Evolutionary conservation across 306 rosid species (phyloP).

Genomic region (Citrullus amarus): DNA sequence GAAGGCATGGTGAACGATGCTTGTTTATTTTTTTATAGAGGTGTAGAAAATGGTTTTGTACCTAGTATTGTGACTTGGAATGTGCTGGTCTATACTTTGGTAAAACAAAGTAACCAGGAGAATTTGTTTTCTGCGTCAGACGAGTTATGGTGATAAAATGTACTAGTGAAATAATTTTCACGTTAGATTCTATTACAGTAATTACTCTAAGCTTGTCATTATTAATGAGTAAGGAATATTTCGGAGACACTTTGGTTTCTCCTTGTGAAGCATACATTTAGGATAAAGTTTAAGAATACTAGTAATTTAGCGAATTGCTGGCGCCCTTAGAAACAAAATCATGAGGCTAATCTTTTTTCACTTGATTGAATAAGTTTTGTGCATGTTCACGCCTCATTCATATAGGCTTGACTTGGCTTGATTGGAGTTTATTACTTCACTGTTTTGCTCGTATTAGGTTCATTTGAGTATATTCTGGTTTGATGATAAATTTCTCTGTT

Average conservation of each 20-base stretch:
- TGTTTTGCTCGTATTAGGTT: neutral
- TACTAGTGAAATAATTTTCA: neutral
- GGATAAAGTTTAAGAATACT: neutral
- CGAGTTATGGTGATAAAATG: neutral
- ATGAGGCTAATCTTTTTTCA: neutral
- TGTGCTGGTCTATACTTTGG: conserved; percentile 41
- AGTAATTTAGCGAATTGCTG: neutral
- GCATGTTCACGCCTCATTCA: neutral
- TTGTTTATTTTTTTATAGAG: conserved; percentile 45
- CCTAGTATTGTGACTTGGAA: conserved; percentile 74
- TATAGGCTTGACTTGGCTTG: neutral
- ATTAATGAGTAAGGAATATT: neutral
- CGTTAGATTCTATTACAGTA: neutral
- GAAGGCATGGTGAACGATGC: conserved; percentile 59
- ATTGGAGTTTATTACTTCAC: neutral
- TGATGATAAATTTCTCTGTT: neutral
- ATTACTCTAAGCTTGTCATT: neutral
- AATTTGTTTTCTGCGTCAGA: neutral
- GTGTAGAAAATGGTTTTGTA: conserved; percentile 51
- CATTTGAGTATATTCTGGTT: neutral
- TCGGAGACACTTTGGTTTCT: neutral
- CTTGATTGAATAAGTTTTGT: neutral
- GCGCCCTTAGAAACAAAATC: neutral
- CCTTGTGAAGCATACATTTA: neutral
- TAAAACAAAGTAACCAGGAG: conserved; percentile 23